phyloP scores from a whole-genome alignment of 2,329 filamentous ascomycete species.

The Calycina marina region DNA sequence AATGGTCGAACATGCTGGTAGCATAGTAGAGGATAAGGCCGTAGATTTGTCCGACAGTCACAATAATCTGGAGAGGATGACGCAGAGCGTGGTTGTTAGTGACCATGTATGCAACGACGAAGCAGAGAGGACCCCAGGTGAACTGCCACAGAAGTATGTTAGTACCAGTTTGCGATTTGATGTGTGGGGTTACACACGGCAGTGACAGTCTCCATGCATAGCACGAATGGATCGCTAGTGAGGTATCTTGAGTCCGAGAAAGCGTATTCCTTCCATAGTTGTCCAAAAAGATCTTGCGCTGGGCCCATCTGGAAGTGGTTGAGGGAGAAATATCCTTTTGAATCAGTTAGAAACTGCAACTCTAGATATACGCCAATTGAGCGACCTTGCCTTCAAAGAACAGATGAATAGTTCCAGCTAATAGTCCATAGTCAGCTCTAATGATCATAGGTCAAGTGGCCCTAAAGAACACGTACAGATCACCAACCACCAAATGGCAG shows the following conservation, averaged over 20 bases:
- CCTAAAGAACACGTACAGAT: conserved; percentile 53
- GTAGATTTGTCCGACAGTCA: conserved; percentile 26
- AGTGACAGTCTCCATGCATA: conserved; percentile 41
- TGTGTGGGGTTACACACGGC: conserved; percentile 24
- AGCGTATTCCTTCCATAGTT: conserved; percentile 44
- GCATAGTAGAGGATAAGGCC: conserved; percentile 49
- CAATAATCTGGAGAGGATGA: conserved; percentile 33
- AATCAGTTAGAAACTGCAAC: neutral
- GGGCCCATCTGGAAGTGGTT: conserved; percentile 29
- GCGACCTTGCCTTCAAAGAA: conserved; percentile 22
- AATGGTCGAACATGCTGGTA: conserved; percentile 38
- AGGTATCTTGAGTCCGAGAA: conserved; percentile 42
- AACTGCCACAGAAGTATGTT: conserved; percentile 24
- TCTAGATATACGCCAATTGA: neutral
- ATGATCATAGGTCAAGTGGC: conserved; percentile 25
- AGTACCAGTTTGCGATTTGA: no score
- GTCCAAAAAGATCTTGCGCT: conserved; percentile 30
- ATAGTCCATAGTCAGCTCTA: neutral
- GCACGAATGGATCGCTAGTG: conserved; percentile 35
- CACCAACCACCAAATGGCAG: conserved; percentile 60
- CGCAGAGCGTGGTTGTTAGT: conserved; percentile 29
- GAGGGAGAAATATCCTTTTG: conserved; percentile 31
- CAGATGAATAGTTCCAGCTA: conserved; percentile 20
- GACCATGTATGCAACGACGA: conserved; percentile 33
- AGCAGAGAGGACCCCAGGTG: conserved; percentile 44